Conservation (phyloP, 345 rosid genomes). For the Aquilaria sinensis region DNA sequence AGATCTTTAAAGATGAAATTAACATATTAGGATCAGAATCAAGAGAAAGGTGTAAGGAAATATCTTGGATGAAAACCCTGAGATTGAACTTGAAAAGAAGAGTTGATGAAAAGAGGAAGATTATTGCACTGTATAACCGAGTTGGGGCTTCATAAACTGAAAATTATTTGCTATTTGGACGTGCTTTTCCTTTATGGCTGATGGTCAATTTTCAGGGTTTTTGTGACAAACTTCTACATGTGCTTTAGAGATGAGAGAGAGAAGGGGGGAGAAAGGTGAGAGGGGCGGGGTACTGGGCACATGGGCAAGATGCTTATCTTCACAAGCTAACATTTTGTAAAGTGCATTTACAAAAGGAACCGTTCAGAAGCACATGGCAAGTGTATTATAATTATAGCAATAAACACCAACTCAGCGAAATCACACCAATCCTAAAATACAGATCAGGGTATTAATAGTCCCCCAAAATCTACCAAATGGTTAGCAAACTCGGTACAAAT, state of each 20-base stretch:
- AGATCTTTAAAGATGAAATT: no score
- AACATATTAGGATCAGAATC: no score
- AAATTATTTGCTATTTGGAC: no score
- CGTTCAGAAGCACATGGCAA: conserved; percentile 7
- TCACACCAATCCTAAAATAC: conserved; percentile 23
- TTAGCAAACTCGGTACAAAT: conserved; percentile 4
- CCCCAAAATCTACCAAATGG: conserved; percentile 10
- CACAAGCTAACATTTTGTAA: background rate
- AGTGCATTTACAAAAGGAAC: background rate
- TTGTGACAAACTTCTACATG: background rate
- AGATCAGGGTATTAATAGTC: conserved; percentile 13
- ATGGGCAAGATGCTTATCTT: conserved; percentile 21
- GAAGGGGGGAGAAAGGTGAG: conserved; percentile 1
- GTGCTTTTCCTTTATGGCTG: no score
- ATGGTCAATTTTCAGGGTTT: no score
- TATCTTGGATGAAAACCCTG: no score
- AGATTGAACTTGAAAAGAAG: no score
- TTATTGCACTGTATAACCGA: no score
- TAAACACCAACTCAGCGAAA: background rate
- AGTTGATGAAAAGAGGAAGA: no score
- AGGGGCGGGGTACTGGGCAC: conserved; percentile 16
- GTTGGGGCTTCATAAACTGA: no score
- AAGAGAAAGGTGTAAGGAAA: no score
- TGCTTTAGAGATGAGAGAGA: background rate
- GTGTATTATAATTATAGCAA: background rate